phyloP scores from a whole-genome alignment of 2,329 filamentous ascomycete species.

The Colletotrichum salicis region DNA sequence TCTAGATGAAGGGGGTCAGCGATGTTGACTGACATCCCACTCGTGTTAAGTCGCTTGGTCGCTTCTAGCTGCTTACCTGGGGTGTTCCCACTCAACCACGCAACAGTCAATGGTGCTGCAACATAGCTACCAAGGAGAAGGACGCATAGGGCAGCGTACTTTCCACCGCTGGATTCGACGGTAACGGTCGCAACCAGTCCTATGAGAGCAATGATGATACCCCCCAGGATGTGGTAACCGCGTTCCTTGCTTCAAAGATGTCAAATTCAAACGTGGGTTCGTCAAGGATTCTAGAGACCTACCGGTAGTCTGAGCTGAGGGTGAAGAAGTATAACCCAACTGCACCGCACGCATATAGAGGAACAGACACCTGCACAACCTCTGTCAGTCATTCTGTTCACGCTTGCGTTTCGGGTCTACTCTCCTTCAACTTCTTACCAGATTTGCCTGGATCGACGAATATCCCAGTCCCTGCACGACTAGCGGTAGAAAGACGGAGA shows the following conservation, averaged over 20 bases:
- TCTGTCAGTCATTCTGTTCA: neutral
- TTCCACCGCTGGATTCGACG: conserved; percentile 33
- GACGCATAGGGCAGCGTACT: conserved; percentile 45
- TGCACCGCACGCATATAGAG: conserved; percentile 46
- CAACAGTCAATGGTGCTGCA: conserved; percentile 45
- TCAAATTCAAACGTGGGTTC: neutral
- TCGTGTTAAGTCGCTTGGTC: neutral
- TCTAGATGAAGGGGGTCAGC: conserved; percentile 24
- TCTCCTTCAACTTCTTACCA: conserved; percentile 32
- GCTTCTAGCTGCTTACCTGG: conserved; percentile 22
- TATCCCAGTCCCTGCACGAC: conserved; percentile 46
- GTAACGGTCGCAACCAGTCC: conserved; percentile 42
- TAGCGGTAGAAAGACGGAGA: conserved; percentile 47
- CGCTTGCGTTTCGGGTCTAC: too few relatives aligned
- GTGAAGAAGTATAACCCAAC: conserved; percentile 43
- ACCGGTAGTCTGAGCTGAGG: conserved; percentile 42
- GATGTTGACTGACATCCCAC: neutral
- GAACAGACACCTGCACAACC: conserved; percentile 43
- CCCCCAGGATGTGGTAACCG: conserved; percentile 44
- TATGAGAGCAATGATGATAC: conserved; percentile 40
- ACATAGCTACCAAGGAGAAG: conserved; percentile 46
- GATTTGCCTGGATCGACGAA: conserved; percentile 39
- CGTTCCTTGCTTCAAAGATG: conserved; percentile 38
- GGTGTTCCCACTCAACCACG: conserved; percentile 48
- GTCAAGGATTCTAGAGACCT: neutral